Percentiles rank a stretch among this genome's conserved stretches.
Conservation (phyloP, 768 basidiomycete genomes). For the Porphyrellus cyaneotinctus region DNA sequence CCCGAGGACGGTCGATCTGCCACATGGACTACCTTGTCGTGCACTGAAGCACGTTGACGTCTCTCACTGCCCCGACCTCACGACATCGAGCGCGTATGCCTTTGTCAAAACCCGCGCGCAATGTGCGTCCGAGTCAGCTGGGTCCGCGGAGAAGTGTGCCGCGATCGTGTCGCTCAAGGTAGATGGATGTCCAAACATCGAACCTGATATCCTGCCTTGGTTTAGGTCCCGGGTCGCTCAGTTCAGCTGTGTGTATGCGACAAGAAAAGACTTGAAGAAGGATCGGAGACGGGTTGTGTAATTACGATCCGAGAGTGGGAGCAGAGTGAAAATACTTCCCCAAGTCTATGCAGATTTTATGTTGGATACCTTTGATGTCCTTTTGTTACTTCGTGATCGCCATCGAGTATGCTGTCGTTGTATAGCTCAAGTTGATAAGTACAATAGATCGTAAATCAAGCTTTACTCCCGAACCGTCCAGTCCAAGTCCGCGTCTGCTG, state of each 20-base stretch:
- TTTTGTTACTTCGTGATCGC: neutral
- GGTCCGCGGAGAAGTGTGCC: slow-evolving; percentile 9
- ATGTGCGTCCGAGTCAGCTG: slow-evolving; percentile 19
- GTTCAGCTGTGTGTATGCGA: slow-evolving; percentile 53
- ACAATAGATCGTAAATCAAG: too few species aligned
- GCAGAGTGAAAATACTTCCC: too few species aligned
- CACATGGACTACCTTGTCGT: slow-evolving; percentile 38
- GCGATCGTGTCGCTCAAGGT: slow-evolving; percentile 44
- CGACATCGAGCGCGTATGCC: slow-evolving; percentile 47
- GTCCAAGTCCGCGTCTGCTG: too few species aligned
- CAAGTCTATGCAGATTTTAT: too few species aligned
- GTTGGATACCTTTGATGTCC: too few species aligned
- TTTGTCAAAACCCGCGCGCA: too few species aligned
- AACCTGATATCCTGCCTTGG: slow-evolving; percentile 56
- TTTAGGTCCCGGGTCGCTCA: slow-evolving; percentile 46
- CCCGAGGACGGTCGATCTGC: slow-evolving; percentile 10
- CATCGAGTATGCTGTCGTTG: too few species aligned
- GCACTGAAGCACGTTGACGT: slow-evolving; percentile 50
- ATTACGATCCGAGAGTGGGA: neutral
- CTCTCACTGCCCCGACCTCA: slow-evolving; percentile 50
- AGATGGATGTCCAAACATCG: slow-evolving; percentile 56
- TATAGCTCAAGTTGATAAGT: too few species aligned
- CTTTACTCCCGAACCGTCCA: too few species aligned
- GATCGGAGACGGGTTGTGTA: neutral
- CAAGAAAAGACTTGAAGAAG: too few species aligned